Evolutionary conservation across 495 filamentous ascomycete species (phyloP), one percentile per base, ranked within the genome.

Genomic region (Podospora fimiseda): DNA sequence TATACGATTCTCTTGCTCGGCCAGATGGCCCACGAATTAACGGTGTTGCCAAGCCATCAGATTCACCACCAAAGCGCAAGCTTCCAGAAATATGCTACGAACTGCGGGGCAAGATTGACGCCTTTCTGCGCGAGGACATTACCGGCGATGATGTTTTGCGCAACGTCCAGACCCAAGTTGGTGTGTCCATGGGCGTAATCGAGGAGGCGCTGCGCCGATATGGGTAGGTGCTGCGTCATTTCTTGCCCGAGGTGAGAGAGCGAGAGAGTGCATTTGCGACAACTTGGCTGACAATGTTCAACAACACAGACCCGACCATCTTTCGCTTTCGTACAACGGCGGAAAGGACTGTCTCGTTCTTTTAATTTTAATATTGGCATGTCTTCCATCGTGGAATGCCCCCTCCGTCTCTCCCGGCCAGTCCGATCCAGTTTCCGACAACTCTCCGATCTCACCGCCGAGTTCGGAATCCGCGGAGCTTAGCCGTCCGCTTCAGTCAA

Each of bases 261-360:
- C 16, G 48, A 27, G 6, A 41, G 21, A 1, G 15, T 19, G 27
- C 9, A 8, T 39, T 54, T 14, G 30, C 54, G 55, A 36, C 47
- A 42, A 13, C 24, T 39, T 43, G 55, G 42, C 41, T 27, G 21
- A 46, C 43, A n/a, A n/a, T n/a, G n/a, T n/a, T n/a, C 23, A 30
- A 2, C 42, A 19, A 58, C 55, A n/a, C n/a, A 90, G 88, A 46
- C 80, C 86, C 50, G 74, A 84, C 43, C 78, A 94, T 58, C 75
- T 97, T 43, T 90, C 92, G 9, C 75, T 98, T 52, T 94, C 94
- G 43, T 98, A 96, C 66, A 98, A 98, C 59, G 93, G 93, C 71
- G 93, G 93, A 41, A 98, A 98, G 68, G 93, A 98, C 80, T 98
- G 93, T 62, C 83, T 96, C 20, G 88, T 96, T 51, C 82, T 96